Base-by-base conservation (phyloP, 805 yeast genomes). In the Naumovozyma castellii region DNA sequence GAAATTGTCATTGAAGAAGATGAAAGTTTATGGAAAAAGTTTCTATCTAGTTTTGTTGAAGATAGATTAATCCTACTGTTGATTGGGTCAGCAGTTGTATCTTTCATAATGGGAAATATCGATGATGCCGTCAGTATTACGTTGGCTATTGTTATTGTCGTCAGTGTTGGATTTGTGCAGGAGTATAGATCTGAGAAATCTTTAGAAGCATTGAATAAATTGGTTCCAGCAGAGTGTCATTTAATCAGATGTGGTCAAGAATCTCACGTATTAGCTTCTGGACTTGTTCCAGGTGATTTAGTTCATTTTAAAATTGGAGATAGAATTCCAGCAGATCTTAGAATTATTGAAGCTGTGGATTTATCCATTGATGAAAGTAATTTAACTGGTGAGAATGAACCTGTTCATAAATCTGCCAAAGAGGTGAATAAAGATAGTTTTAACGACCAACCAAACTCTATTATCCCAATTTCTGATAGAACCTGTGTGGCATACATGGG, bases 181-280 rank as follows among this genome's bases (percentile, higher is more conserved):
- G 99, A 92, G 61, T 88, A 88, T 56, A 73, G 97, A 54, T 84
- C 95, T 2, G 99, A 92, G 56, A 83, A 92, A 67, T 84, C 96
- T 4, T 67, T 92, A 43, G 94, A 88, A 59, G 97, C 97, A 0
- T 72, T 92, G 43, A 88, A 84, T 59, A 83, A 84, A 56, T 72
- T 92, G 50, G 97, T 92, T 5, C 99, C 99, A 2, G 96, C 94
- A n/a, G 86, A 83, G 57, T 94, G 97, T 29, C 92, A 90, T 58
- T 72, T 92, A 37, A 81, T 94, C 9, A 74, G 99, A 61, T 79
- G 76, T 51, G 88, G 87, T 10, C 72, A 76, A 43, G 76, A 84
- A 8, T 80, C 83, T 38, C 77, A 82, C n/a, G 86, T 84, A 5
- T 66, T 90, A 45, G 98, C 98, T 0, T 73, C 88, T 0, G 74